Evolutionary conservation across 2,329 filamentous ascomycete genomes (phyloP).

Genomic region (Plectosphaerella cucumerina): DNA sequence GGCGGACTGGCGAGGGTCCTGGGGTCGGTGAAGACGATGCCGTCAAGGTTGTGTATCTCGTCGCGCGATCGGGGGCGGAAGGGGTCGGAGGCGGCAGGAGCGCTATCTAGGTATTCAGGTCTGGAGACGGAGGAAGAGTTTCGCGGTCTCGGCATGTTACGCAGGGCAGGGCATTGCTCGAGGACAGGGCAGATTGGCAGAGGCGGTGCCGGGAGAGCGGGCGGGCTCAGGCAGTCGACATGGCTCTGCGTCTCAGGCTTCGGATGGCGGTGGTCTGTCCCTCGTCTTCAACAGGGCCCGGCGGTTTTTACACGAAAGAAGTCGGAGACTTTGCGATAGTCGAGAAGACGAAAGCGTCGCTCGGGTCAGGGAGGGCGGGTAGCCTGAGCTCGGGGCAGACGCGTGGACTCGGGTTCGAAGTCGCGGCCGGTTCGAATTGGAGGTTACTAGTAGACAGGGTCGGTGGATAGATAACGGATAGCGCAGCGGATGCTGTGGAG

Average conservation of each 20-base stretch:
- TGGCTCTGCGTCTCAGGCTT: background rate
- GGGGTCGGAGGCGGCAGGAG: conserved; percentile 6
- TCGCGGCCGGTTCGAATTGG: too few relatives aligned
- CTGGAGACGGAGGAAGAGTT: conserved; percentile 11
- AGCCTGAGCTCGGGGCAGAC: too few relatives aligned
- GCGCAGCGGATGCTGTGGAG: too few relatives aligned
- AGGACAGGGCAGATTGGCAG: background rate
- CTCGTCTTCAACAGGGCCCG: too few relatives aligned
- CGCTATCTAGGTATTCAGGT: conserved; percentile 12
- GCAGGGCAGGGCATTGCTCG: background rate
- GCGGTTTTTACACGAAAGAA: too few relatives aligned
- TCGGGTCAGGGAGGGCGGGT: too few relatives aligned
- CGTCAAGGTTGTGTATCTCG: conserved; percentile 15
- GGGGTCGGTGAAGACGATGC: conserved; percentile 9
- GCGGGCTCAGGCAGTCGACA: conserved; percentile 1
- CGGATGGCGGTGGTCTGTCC: too few relatives aligned
- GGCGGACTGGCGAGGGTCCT: background rate
- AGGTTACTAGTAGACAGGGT: too few relatives aligned
- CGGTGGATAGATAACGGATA: too few relatives aligned
- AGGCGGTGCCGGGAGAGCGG: background rate
- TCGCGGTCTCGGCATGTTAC: conserved; percentile 13
- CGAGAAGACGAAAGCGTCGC: too few relatives aligned
- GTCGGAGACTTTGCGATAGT: too few relatives aligned
- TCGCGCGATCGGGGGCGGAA: conserved; percentile 10
- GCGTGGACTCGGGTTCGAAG: too few relatives aligned